Conservation (phyloP, 2,329 filamentous ascomycete species). For the Hymenoscyphus linearis region DNA sequence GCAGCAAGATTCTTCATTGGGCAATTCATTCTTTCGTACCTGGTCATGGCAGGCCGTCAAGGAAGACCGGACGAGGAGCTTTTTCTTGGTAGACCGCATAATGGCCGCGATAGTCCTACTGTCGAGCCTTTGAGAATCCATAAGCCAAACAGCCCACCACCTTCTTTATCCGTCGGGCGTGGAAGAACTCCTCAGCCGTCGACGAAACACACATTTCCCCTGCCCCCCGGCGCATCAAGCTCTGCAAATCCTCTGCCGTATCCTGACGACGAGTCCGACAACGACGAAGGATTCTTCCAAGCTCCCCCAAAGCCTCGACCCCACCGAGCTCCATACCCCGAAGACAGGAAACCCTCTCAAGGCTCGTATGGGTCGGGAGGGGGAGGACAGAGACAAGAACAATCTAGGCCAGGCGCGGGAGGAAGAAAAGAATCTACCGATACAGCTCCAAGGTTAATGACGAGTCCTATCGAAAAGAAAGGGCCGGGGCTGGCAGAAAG, state of each 20-base stretch:
- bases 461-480: slow-evolving; percentile 47
- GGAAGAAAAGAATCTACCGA: slow-evolving; percentile 30
- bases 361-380: slow-evolving; percentile 17
- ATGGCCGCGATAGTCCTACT: slow-evolving; percentile 62
- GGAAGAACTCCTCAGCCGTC: slow-evolving; percentile 46
- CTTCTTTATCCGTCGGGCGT: slow-evolving; percentile 32
- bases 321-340: slow-evolving; percentile 34
- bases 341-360: slow-evolving; percentile 24
- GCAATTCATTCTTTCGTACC: slow-evolving; percentile 13
- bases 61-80: slow-evolving; percentile 76
- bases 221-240: slow-evolving; percentile 65
- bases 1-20: slow-evolving; percentile 22
- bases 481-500: slow-evolving; percentile 70
- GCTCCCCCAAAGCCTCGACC: slow-evolving; percentile 32
- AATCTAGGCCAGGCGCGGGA: slow-evolving; percentile 15
- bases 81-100: slow-evolving; percentile 56
- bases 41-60: slow-evolving; percentile 38
- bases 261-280: slow-evolving; percentile 61
- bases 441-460: slow-evolving; percentile 27
- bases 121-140: slow-evolving; percentile 80
- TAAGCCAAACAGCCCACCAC: slow-evolving; percentile 66
- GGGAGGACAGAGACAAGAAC: slow-evolving; percentile 17
- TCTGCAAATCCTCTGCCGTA: slow-evolving; percentile 65
- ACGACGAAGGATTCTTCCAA: slow-evolving; percentile 33
- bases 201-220: slow-evolving; percentile 54